phyloP scores from a whole-genome alignment of 2,329 filamentous ascomycete genomes.

The Cryoendolithus antarcticus region DNA sequence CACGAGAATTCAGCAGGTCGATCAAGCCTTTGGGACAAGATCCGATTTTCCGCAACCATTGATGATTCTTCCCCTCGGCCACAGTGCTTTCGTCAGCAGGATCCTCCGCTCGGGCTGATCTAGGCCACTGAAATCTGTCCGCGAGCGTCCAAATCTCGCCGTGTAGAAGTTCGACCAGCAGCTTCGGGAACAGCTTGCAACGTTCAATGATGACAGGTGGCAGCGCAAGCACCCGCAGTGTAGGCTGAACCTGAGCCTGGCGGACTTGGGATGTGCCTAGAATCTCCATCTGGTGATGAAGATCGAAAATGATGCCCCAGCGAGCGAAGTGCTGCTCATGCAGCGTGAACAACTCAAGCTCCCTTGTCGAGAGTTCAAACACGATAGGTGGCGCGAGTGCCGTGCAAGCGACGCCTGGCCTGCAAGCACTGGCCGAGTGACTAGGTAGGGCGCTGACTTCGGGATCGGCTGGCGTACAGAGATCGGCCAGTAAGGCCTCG shows the following conservation, averaged over 20 bases:
- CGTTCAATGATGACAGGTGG: slow-evolving; percentile 65
- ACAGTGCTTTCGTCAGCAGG: background rate
- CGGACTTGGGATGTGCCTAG: slow-evolving; percentile 3
- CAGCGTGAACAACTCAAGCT: slow-evolving; percentile 45
- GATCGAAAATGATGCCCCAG: slow-evolving; percentile 65
- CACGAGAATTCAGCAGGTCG: slow-evolving; percentile 62
- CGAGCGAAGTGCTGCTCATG: slow-evolving; percentile 46
- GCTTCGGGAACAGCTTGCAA: slow-evolving; percentile 57
- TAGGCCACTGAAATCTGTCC: too few relatives aligned
- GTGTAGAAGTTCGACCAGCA: slow-evolving; percentile 64
- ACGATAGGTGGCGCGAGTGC: slow-evolving; percentile 40
- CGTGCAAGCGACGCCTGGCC: slow-evolving; percentile 19
- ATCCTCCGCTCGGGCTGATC: background rate
- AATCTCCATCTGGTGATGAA: slow-evolving; percentile 15
- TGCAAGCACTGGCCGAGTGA: slow-evolving; percentile 2
- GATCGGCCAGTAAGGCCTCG: slow-evolving; percentile 54
- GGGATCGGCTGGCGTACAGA: slow-evolving; percentile 30
- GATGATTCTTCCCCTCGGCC: slow-evolving; percentile 4
- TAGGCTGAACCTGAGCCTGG: slow-evolving; percentile 5
- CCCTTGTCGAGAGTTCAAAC: slow-evolving; percentile 53
- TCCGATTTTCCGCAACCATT: slow-evolving; percentile 52
- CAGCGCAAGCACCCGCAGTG: slow-evolving; percentile 41
- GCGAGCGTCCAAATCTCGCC: slow-evolving; percentile 55
- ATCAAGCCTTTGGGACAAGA: slow-evolving; percentile 63
- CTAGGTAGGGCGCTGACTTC: background rate